Percentiles rank a stretch among this genome's conserved stretches.
Conservation (phyloP, 78 protist species). For the Cavenderia fasciculata region DNA sequence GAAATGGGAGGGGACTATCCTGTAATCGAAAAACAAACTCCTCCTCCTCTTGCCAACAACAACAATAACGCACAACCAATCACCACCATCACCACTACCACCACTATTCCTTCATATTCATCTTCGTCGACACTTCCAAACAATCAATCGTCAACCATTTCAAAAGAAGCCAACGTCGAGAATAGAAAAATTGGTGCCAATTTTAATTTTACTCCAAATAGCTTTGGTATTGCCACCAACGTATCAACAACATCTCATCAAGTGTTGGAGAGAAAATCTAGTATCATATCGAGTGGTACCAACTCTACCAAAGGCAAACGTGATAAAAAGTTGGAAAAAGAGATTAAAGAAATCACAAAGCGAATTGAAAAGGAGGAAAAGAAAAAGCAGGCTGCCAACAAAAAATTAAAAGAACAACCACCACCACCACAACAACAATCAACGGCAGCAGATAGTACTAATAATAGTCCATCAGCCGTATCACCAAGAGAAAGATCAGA, state of each 20-base stretch:
- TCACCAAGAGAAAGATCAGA: no score
- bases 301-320: not conserved
- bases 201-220: conserved; percentile 3
- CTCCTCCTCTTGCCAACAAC: no score
- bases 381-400: no score
- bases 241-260: not conserved
- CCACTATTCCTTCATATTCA: not conserved
- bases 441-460: no score
- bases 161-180: not conserved
- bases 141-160: not conserved
- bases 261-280: not conserved
- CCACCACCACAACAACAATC: no score
- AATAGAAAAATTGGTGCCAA: conserved; percentile 1
- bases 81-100: not conserved
- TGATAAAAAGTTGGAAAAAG: conserved; percentile 3
- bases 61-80: not conserved
- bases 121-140: not conserved
- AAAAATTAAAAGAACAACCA: no score
- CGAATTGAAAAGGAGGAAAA: no score
- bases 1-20: conserved; percentile 41
- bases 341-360: conserved; percentile 20
- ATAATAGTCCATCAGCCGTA: no score
- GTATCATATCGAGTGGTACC: not conserved
- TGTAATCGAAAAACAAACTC: not conserved
- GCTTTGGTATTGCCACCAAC: no score